phyloP scores from a whole-genome alignment of 225 moss, liverwort and hornwort species.

The Pseudoscleropodium purum region DNA sequence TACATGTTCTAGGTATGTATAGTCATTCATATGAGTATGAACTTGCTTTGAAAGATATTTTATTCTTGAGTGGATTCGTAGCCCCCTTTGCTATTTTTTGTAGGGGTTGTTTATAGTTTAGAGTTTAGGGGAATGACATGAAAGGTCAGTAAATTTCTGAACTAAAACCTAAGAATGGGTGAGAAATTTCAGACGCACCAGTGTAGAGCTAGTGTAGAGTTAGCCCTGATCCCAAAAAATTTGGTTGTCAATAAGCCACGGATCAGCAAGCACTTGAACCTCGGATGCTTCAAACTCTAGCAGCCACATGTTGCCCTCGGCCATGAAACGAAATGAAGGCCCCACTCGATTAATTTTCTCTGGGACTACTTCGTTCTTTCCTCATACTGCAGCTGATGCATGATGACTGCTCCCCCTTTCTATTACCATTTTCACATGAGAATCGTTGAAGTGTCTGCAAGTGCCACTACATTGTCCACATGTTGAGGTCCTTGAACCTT shows the following conservation, averaged over 20 bases:
- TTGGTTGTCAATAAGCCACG: no score
- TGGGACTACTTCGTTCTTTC: neutral
- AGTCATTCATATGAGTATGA: no score
- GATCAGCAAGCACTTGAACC: conserved; percentile 35
- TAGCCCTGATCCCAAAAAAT: no score
- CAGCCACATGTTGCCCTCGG: conserved; percentile 53
- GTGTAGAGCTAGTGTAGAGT: no score
- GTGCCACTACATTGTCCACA: conserved; percentile 1
- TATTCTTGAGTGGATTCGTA: no score
- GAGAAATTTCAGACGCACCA: neutral
- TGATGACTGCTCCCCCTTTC: neutral
- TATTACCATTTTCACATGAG: neutral
- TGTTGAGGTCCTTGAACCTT: neutral
- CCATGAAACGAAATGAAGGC: no score
- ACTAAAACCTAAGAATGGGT: neutral
- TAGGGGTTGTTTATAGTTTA: no score
- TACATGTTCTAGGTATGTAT: no score
- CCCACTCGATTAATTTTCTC: neutral
- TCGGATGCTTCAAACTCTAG: conserved; percentile 30
- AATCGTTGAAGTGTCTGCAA: neutral
- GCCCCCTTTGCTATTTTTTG: no score
- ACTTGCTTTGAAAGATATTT: no score
- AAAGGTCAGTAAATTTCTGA: neutral
- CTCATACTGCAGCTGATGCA: neutral
- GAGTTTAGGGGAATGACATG: no score